Evolutionary conservation across 2,329 filamentous ascomycete species (phyloP).

Genomic region (Penicillium expansum): DNA sequence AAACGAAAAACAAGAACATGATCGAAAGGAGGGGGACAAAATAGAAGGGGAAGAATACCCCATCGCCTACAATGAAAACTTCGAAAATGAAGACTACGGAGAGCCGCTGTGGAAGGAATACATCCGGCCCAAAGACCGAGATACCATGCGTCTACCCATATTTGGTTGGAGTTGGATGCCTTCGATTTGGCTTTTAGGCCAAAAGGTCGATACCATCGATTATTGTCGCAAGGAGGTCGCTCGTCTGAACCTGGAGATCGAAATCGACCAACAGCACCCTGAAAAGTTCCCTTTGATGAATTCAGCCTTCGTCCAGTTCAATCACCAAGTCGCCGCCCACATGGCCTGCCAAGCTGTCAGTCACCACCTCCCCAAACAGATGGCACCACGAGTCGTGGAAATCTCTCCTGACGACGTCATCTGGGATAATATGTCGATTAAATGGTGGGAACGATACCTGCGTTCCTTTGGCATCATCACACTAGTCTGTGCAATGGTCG

Average conservation of each 20-base stretch:
- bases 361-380: constrained; percentile 87
- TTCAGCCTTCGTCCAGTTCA: constrained; percentile 97
- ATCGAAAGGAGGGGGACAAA: constrained; percentile 27
- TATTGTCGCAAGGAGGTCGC: constrained; percentile 85
- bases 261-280: constrained; percentile 78
- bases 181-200: constrained; percentile 72
- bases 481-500: constrained; percentile 69
- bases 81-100: constrained; percentile 60
- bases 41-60: constrained; percentile 54
- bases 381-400: constrained; percentile 89
- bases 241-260: constrained; percentile 85
- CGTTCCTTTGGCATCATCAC: constrained; percentile 64
- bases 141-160: constrained; percentile 73
- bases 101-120: constrained; percentile 78
- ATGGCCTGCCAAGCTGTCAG: constrained; percentile 95
- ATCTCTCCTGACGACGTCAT: constrained; percentile 89
- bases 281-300: constrained; percentile 91
- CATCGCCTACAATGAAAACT: constrained; percentile 60
- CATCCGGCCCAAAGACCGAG: constrained; percentile 75
- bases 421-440: constrained; percentile 96
- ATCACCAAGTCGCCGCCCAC: constrained; percentile 93
- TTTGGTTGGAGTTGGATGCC: constrained; percentile 68
- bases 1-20: constrained; percentile 11
- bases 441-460: constrained; percentile 88
- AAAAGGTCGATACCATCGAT: constrained; percentile 94